A percentile compares a stretch with the other conserved stretches of the same genome.
Conservation (phyloP, 306 rosid species). For the Medicago truncatula region MtrunA17r5.0-ANR NC_053046.1:11231501-11232000, state of each 20-base stretch:
- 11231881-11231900: slow-evolving; percentile 50
- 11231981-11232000: slow-evolving; percentile 65
- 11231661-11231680: slow-evolving; percentile 37
- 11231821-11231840: slow-evolving; percentile 54
- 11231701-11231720: slow-evolving; percentile 57
- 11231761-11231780: slow-evolving; percentile 53
- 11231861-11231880: slow-evolving; percentile 49
- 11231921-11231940: slow-evolving; percentile 50
- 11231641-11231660: not conserved
- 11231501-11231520: slow-evolving; percentile 1
- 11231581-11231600: not conserved
- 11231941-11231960: slow-evolving; percentile 53
- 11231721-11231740: slow-evolving; percentile 58
- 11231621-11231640: not conserved
- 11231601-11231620: not conserved
- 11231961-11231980: slow-evolving; percentile 59
- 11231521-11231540: slow-evolving; percentile 11
- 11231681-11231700: slow-evolving; percentile 56
- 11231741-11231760: slow-evolving; percentile 54
- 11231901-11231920: slow-evolving; percentile 49
- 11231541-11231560: not conserved
- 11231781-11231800: slow-evolving; percentile 62
- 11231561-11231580: slow-evolving; percentile 10
- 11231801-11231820: slow-evolving; percentile 47
- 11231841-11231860: slow-evolving; percentile 46